Conservation (phyloP, 2,329 filamentous ascomycete species). For the Diaporthe sp. region DNA sequence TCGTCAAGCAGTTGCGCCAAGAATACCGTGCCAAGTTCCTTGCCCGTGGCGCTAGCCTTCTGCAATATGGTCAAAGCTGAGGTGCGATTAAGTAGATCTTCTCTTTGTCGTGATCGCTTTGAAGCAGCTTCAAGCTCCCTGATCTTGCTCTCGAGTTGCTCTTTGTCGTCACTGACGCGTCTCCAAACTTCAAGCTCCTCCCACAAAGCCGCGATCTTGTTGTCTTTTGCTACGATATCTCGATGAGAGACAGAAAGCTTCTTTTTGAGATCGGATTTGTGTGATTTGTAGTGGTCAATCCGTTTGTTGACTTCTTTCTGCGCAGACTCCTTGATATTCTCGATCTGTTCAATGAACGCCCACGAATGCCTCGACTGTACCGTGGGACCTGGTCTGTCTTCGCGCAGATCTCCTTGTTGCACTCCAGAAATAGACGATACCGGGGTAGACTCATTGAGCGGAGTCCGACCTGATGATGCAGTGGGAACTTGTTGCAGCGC, state of each 20-base stretch:
- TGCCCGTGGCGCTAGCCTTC: background rate
- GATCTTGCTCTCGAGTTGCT: background rate
- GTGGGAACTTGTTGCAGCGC: too few species aligned
- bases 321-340: background rate
- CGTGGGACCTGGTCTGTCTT: accelerated
- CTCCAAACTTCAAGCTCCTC: background rate
- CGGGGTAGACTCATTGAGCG: too few species aligned
- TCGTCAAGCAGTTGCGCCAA: background rate
- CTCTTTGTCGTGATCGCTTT: background rate
- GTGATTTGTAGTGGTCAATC: too few species aligned
- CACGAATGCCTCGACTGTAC: background rate
- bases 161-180: background rate
- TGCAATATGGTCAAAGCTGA: background rate
- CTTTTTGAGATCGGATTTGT: too few species aligned
- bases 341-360: background rate
- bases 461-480: too few species aligned
- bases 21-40: background rate
- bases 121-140: background rate
- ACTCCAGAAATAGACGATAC: too few species aligned
- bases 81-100: background rate
- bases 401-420: too few species aligned
- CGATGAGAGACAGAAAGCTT: background rate
- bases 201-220: background rate
- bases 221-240: background rate
- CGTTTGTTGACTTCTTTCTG: too few species aligned